Conservation (phyloP, 768 basidiomycete species). For the Russula sp. region DNA sequence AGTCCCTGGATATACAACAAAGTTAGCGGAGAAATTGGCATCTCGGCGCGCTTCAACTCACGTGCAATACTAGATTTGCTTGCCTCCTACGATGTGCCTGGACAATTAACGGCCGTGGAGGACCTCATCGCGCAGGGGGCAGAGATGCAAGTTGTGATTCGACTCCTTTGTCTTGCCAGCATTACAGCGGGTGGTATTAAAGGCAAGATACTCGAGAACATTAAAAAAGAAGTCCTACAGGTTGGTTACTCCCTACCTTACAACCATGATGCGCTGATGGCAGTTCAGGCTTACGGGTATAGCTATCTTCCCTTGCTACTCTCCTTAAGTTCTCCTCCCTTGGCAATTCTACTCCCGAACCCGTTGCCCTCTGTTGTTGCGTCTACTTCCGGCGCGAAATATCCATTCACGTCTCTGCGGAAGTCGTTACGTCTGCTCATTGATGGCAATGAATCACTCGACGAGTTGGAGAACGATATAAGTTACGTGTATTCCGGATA, state of each 20-base stretch:
- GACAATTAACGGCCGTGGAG: constrained; percentile 84
- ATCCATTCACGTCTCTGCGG: constrained; percentile 68
- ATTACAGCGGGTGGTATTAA: constrained; percentile 86
- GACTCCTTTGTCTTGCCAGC: constrained; percentile 83
- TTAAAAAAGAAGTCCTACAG: constrained; percentile 92
- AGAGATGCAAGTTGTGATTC: constrained; percentile 72
- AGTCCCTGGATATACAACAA: constrained; percentile 91
- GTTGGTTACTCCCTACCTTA: constrained; percentile 34
- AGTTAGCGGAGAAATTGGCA: constrained; percentile 46
- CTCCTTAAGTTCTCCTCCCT: constrained; percentile 60
- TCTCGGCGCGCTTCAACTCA: constrained; percentile 15
- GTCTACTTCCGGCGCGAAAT: constrained; percentile 48
- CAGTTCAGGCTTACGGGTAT: constrained; percentile 69
- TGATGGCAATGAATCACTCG: constrained; percentile 77
- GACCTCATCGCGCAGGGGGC: constrained; percentile 86
- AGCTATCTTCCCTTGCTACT: constrained; percentile 65
- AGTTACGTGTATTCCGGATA: constrained; percentile 96
- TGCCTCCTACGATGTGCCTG: constrained; percentile 80
- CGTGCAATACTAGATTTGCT: constrained; percentile 65
- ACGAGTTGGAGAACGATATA: constrained; percentile 89
- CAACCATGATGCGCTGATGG: constrained; percentile 30
- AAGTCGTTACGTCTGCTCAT: constrained; percentile 90
- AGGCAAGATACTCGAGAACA: constrained; percentile 75
- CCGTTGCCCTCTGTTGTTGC: constrained; percentile 55
- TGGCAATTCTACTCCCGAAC: constrained; percentile 64